Percentiles rank a stretch among this genome's conserved stretches.
phyloP scores from a whole-genome alignment of 371 early-diverging fungal genomes.

The Mortierella sp. region DNA sequence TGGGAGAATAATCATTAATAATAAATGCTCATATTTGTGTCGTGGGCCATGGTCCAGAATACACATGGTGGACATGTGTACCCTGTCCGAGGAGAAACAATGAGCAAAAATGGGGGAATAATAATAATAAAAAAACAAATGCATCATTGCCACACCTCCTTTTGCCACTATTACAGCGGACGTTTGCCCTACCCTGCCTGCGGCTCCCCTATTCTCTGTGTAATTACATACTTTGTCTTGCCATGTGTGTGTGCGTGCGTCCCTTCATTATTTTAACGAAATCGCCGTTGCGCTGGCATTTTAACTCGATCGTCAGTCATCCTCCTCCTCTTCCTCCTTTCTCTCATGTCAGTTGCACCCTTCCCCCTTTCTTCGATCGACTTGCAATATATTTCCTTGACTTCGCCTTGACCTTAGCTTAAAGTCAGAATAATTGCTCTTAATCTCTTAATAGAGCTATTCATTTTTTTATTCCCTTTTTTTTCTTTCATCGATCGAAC shows the following conservation, averaged over 20 bases:
- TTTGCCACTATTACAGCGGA: background rate
- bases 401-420: too few species aligned
- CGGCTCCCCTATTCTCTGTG: background rate
- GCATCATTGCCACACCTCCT: background rate
- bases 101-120: background rate
- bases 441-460: background rate
- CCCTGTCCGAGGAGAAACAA: slow-evolving; percentile 13
- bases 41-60: background rate
- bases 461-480: background rate
- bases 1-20: background rate
- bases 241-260: background rate
- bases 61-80: background rate
- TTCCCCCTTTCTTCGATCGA: background rate
- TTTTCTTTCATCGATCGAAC: background rate
- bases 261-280: background rate
- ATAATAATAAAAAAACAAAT: background rate
- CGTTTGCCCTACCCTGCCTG: background rate
- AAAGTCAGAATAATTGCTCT: background rate
- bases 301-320: slow-evolving; percentile 7
- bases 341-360: background rate
- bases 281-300: background rate
- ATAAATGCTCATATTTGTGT: background rate
- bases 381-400: background rate
- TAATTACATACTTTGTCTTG: background rate
- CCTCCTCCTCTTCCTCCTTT: background rate